Evolutionary conservation across 768 basidiomycete species (phyloP), one percentile per base, ranked within the genome.

Genomic region (Lactarius akahatsu): DNA sequence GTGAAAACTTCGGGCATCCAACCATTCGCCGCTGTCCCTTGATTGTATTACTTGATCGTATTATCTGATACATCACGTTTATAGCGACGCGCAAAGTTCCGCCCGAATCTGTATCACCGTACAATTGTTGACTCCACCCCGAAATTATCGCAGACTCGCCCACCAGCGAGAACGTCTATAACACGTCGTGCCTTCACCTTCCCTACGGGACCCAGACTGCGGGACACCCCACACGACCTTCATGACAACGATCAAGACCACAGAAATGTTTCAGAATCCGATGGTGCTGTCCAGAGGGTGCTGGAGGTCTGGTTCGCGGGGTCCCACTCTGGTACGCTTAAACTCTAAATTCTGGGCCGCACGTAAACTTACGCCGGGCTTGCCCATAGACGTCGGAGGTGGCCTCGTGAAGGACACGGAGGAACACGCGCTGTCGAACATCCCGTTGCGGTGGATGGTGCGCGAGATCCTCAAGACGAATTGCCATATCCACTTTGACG

Each of bases 81-180:
- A 18, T 59, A 91, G 87, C 86, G 79, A 64, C 87, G 90, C 45
- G 81, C 83, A 13, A 85, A 82, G 73, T 92, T 87, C 72, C 74
- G 78, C 41, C 86, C 89, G 9, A 88, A 87, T 69, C 71, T 80
- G n/a, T 91, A 85, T 71, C 88, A 89, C 71, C 78, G 82, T n/a
- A 70, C 80, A 32, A 16, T 20, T 23, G 1, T 34, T 16, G 15
- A 15, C 18, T 40, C 23, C 15, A 16, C n/a, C 1, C 52, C 52
- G 3, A 16, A 2, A 20, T 15, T 5, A 23, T 57, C 77, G 1
- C 79, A 78, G 2, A 72, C 71, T 66, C 30, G 34, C 4, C 52
- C n/a, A 23, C 67, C n/a, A 75, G 2, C 23, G 32, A 15, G 23
- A 41, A 30, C 2, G n/a, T 28, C n/a, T 9, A 28, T 64, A 28